Evolutionary conservation across 768 basidiomycete species (phyloP), one percentile per base, ranked within the genome.

Genomic region (Crassisporium funariophilum): DNA sequence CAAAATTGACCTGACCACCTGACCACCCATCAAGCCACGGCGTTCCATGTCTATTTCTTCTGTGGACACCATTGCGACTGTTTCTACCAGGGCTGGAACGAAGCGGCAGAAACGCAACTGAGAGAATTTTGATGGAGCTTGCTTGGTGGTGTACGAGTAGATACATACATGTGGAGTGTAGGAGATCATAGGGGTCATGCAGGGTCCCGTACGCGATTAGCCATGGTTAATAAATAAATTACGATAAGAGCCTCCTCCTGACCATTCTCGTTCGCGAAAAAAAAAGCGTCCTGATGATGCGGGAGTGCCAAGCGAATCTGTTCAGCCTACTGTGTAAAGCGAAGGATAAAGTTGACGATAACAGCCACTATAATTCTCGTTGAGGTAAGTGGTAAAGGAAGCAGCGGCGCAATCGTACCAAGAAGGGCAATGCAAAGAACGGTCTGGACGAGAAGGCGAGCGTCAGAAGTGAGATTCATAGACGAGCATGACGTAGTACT

Each of bases 381-480:
- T 35, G 35, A 27, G 52, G 25, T 58, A 50, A 46, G 43, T 15
- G 17, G 11, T 19, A 35, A 27, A 20, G 23, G 9, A 45, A 53
- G 21, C 15, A 16, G 43, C 40, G 24, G 25, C 21, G 23, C 24
- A 21, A 31, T 65, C 77, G 37, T 67, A 90, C 91, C 74, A 45
- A 95, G 80, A 17, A 95, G 76, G 6, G 92, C 83, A 46, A 86
- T 70, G 61, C 93, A 95, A 34, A 95, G 68, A 33, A 95, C 70
- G 13, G 91, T 91, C 90, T 93, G 58, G 41, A 41, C 43, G n/a
- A 39, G 8, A 44, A 35, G 24, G 4, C 48, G 40, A 16, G 36
- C 41, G 41, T 25, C 36, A 48, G 25, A n/a, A n/a, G n/a, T 38
- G 39, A 41, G 16, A 52, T 34, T 44, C 21, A 33, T 44, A 29